Base-by-base conservation (phyloP, 306 rosid genomes). In the Cucumis cinereus region DNA sequence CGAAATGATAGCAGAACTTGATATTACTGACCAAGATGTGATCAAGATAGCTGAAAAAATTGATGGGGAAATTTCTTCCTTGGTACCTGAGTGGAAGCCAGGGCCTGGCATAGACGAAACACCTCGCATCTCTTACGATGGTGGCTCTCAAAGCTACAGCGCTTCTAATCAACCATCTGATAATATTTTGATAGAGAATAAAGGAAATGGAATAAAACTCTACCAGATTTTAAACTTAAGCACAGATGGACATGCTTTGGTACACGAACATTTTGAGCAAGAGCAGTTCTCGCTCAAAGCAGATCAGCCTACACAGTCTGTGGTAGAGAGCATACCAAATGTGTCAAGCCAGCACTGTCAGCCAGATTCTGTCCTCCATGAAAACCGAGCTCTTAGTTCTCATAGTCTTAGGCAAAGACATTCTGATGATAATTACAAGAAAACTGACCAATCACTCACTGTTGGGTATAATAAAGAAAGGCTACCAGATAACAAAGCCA, bases 1-100 rank as follows among this genome's bases (percentile, higher is more conserved):
- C 7, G 98, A 93, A 85, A 93, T 93, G 98, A 89, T 91, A 58
- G 98, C 96, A 16, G 98, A 93, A 62, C 90, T 93, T 1, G 94
- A 91, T 83, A 91, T 93, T 50, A 93, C 88, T 0, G 98, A 93
- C 80, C 98, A 88, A 66, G 93, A 91, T 76, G 97, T 85, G 58
- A 89, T 85, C 57, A 77, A 90, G 59, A 93, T 93, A 87, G 98
- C 97, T 12, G 77, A 74, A n/a, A 35, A 53, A 40, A 74, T 74
- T 55, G 77, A 74, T 74, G 77, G 77, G 49, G 77, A 55, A 38
- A 74, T 74, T 10, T n/a, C 54, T 74, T 74, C 77, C 66, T 74
- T 74, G 67, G 77, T 55, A 7, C 64, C 67, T 0, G 77, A 74
- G 36, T 74, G 77, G 75, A 71, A 71, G 59, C 41, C 59, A 10